A percentile compares a stretch with the other conserved stretches of the same genome.
These are phyloP conservation scores for Nitzschia inconspicua DNA, from an alignment of 108 stramenopile species.

Conservation along the genomic window DNA sequence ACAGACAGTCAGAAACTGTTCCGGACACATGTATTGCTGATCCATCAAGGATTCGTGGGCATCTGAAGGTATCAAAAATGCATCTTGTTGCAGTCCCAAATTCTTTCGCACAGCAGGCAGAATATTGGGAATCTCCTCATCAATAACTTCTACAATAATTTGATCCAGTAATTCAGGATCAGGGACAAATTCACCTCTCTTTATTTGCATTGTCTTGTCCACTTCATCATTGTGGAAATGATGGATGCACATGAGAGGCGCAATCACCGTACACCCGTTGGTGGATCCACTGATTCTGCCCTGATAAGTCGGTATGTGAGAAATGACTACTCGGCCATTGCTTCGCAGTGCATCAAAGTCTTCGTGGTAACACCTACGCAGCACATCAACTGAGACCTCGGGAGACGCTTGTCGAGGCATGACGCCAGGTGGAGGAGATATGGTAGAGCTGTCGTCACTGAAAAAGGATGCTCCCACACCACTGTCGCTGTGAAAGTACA, in stretches of 20 bases:
- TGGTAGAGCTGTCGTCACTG: background rate
- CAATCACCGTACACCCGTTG: conserved; percentile 90
- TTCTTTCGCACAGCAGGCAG: conserved; percentile 59
- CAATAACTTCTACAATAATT: conserved; percentile 62
- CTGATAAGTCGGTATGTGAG: conserved; percentile 71
- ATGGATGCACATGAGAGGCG: conserved; percentile 69
- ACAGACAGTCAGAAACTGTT: conserved; percentile 28
- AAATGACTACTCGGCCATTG: conserved; percentile 30
- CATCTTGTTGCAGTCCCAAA: conserved; percentile 57
- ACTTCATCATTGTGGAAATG: conserved; percentile 39
- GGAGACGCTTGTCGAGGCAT: conserved; percentile 8
- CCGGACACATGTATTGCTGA: conserved; percentile 42
- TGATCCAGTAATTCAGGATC: conserved; percentile 47
- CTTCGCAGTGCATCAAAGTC: conserved; percentile 41
- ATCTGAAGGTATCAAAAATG: conserved; percentile 83
- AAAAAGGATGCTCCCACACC: background rate
- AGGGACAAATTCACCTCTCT: background rate
- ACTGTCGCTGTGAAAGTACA: background rate
- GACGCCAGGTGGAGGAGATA: conserved; percentile 1
- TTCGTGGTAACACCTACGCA: conserved; percentile 34
- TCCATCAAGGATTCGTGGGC: conserved; percentile 86
- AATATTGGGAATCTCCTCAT: conserved; percentile 54
- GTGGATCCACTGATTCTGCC: conserved; percentile 61
- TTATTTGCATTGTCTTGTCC: background rate
- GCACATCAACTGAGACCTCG: conserved; percentile 13